Percentiles rank a stretch among this genome's conserved stretches.
phyloP scores from a whole-genome alignment of 768 basidiomycete genomes.

The Psilocybe tampanensis region DNA sequence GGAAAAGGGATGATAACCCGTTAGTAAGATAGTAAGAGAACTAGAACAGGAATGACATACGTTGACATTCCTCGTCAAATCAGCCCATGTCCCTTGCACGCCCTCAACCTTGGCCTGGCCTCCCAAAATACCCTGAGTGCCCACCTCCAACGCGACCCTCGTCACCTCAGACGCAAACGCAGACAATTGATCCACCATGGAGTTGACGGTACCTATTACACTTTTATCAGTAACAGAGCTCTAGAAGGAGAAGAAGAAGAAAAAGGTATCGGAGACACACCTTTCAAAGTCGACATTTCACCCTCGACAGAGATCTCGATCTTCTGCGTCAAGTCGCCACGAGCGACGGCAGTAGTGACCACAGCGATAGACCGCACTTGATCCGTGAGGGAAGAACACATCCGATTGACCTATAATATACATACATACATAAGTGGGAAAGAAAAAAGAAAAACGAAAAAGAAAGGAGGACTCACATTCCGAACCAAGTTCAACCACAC shows the following conservation, averaged over 20 bases:
- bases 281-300: slow-evolving; percentile 84
- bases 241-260: not conserved
- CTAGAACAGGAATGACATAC: slow-evolving; percentile 57
- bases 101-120: slow-evolving; percentile 90
- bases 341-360: slow-evolving; percentile 88
- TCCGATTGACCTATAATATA: slow-evolving; percentile 62
- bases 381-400: slow-evolving; percentile 81
- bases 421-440: not conserved
- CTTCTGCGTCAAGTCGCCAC: slow-evolving; percentile 90
- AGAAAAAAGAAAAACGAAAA: too few species aligned
- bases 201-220: slow-evolving; percentile 69
- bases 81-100: slow-evolving; percentile 93
- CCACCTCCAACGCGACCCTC: slow-evolving; percentile 85
- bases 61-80: slow-evolving; percentile 89
- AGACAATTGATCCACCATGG: slow-evolving; percentile 92
- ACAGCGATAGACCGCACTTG: slow-evolving; percentile 82
- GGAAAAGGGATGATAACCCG: too few species aligned
- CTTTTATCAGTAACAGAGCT: not conserved
- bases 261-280: slow-evolving; percentile 25
- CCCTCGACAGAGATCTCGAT: slow-evolving; percentile 88
- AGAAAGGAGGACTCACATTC: slow-evolving; percentile 49
- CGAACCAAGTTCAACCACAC: slow-evolving; percentile 85
- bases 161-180: slow-evolving; percentile 86
- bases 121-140: slow-evolving; percentile 88
- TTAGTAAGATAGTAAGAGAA: too few species aligned